Conservation (phyloP, 805 yeast genomes). For the Barnettozyma siamensis region DNA sequence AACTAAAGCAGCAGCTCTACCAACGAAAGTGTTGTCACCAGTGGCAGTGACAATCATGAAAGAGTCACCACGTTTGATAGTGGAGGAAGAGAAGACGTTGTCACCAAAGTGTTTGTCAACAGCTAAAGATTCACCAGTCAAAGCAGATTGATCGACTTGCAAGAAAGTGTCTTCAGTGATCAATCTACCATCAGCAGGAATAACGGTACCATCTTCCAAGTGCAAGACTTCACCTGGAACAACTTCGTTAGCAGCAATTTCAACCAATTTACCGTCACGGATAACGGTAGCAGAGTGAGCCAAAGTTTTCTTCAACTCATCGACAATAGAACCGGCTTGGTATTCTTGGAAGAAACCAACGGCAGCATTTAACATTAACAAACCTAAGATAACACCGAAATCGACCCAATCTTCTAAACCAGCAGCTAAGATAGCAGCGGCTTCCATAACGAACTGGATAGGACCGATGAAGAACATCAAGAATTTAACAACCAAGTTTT, state of each 20-base stretch:
- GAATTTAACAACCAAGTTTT: conserved; percentile 74
- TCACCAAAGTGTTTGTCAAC: conserved; percentile 90
- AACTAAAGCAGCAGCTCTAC: conserved; percentile 95
- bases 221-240: conserved; percentile 95
- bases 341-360: conserved; percentile 97
- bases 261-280: conserved; percentile 74
- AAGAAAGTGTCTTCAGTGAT: conserved; percentile 80
- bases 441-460: conserved; percentile 95
- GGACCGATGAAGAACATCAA: conserved; percentile 90
- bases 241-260: conserved; percentile 75
- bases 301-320: conserved; percentile 89
- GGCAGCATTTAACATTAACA: conserved; percentile 77
- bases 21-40: conserved; percentile 93
- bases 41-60: conserved; percentile 92
- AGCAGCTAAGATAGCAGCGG: conserved; percentile 92
- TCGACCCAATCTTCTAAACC: conserved; percentile 98
- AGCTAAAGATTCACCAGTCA: conserved; percentile 96
- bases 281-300: conserved; percentile 85
- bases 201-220: conserved; percentile 88
- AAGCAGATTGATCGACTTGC: conserved; percentile 94
- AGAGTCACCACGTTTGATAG: conserved; percentile 94
- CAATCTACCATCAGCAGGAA: conserved; percentile 90
- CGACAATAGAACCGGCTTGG: conserved; percentile 98
- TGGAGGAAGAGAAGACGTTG: conserved; percentile 83
- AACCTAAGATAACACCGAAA: conserved; percentile 94